Evolutionary conservation across 164 flowering plant genomes (phyloP), one percentile per base, ranked within the genome.

Genomic region (Nymphaea colorata): DNA sequence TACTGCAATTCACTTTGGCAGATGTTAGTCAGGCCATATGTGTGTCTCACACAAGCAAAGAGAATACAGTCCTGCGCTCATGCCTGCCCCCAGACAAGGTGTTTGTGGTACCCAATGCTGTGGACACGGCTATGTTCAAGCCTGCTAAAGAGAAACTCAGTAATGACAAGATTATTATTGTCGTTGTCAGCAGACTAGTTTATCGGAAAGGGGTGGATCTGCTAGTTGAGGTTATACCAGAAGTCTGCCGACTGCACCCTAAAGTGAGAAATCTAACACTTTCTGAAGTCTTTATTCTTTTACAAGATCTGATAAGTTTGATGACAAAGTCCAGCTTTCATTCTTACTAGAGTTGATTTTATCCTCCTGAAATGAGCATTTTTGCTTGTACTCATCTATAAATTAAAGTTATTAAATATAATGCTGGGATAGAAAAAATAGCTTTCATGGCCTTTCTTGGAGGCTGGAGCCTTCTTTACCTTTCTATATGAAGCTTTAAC

Each of bases 11-110:
- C 76, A 91, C 98, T 71, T 80, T 91, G 75, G 96, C 98, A 16
- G 96, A 91, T 75, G 91, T 90, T 63, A 88, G 76, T 74, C 92
- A 88, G 73, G 96, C 96, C 59, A 94, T 94, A 62, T 94, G 98
- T 86, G 99, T 94, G 76, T 94, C 98, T 74, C 98, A 94, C 78
- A 91, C 98, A 43, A 94, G 98, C 80, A 90, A 90, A 78, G 96
- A 91, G 76, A 94, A 94, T 68, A 94, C 99, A n/a, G 96, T 95
- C 60, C 76, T 92, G 64, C 73, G 96, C 41, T 87, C 98, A 45
- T 96, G 96, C 42, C 70, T 92, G 70, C 89, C 96, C 16, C 88
- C 96, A 4, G 88, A 86, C 65, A 95, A 85, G 83, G 99, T 95
- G 18, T 94, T 77, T 81, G 88, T 91, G 11, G 82, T 94, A 73